Evolutionary conservation across 192 early-diverging fungal genomes (phyloP).

Genomic region (Backusella liffmaniae): DNA sequence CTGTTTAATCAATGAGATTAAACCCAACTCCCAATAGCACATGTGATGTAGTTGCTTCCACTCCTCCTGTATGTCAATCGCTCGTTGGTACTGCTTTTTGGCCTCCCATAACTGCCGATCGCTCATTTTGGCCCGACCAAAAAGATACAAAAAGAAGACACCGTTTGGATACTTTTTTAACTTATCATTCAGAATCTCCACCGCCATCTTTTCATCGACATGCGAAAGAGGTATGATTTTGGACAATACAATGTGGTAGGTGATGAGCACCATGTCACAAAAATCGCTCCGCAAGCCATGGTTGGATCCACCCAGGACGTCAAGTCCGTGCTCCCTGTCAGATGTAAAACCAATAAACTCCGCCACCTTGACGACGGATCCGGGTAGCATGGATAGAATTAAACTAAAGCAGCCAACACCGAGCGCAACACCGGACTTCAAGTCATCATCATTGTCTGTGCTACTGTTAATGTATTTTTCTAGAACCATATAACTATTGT

Average conservation of each 20-base stretch:
- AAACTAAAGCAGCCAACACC: conserved; percentile 80
- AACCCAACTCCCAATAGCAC: conserved; percentile 79
- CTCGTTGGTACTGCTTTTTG: conserved; percentile 52
- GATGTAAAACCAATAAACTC: conserved; percentile 85
- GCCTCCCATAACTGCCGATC: conserved; percentile 59
- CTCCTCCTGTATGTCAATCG: conserved; percentile 55
- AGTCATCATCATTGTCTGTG: conserved; percentile 43
- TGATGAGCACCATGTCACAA: conserved; percentile 68
- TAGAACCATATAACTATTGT: conserved; percentile 61
- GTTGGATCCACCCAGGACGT: conserved; percentile 57
- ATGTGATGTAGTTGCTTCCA: conserved; percentile 82
- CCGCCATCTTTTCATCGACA: conserved; percentile 63
- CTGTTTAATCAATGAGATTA: conserved; percentile 59
- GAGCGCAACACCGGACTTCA: conserved; percentile 75
- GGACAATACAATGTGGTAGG: conserved; percentile 78
- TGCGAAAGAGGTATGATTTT: conserved; percentile 69
- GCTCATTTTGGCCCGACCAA: conserved; percentile 57
- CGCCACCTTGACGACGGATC: conserved; percentile 70
- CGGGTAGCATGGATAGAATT: conserved; percentile 75
- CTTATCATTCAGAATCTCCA: conserved; percentile 52
- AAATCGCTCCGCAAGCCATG: conserved; percentile 73
- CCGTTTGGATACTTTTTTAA: conserved; percentile 58
- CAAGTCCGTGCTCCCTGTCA: conserved; percentile 73
- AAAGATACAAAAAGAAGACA: conserved; percentile 74
- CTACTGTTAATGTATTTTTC: conserved; percentile 49